Evolutionary conservation across 208 protist species (phyloP), one percentile per base, ranked within the genome.

Genomic region (Leishmania aethiopica): DNA sequence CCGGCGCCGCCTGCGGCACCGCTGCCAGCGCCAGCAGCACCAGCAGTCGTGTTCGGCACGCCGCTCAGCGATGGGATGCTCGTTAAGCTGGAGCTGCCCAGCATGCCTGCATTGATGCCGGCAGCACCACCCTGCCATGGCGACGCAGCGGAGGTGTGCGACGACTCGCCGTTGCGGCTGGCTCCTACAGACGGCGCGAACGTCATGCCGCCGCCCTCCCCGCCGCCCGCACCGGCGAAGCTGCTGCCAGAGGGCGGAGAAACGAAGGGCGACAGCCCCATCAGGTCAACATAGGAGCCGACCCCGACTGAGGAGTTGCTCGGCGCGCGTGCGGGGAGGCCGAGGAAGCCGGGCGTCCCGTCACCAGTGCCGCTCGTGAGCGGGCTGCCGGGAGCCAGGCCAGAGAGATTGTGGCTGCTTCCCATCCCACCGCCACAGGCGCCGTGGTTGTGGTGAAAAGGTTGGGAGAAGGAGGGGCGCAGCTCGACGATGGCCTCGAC

Each of bases 401-500:
- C 47, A 40, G 81, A 47, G 35, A 64, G 42, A 53, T 72, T 72
- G 79, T 75, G 37, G 40, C 67, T 59, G 78, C 79, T 67, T 15
- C 73, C 45, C 57, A 57, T 60, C 49, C 55, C 60, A 77, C 8
- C 75, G 28, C 45, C 35, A n/a, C 40, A n/a, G 70, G 25, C 45
- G 49, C 42, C 47, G 7, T 51, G 60, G 64, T 35, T 62, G 13
- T 53, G n/a, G 57, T 64, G 75, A 6, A 64, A 19, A 6, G 77
- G 35, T 17, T 62, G 59, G 11, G 49, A 42, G 25, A 84, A 85
- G 62, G 70, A 85, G 1, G 83, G 85, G 10, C 84, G 79, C 57
- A 93, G 87, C 81, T 93, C 90, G 3, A 93, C 71, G 72, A 93
- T 90, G 45, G 86, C 83, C 79, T 93, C 89, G 17, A 90, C 84